Conservation (phyloP, 345 rosid species). For the Streptanthus diversifolius region DNA sequence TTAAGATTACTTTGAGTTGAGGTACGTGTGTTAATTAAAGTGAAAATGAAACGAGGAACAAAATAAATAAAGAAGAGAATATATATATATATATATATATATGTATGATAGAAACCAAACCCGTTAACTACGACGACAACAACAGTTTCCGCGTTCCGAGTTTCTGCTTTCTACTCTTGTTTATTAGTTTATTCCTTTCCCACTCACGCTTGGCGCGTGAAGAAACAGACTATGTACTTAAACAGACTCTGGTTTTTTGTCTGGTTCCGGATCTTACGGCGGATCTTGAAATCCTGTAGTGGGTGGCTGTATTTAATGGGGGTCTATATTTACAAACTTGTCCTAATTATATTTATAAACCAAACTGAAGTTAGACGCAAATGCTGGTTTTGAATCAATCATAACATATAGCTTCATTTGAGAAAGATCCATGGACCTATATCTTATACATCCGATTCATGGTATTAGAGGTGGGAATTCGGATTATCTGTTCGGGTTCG, state of each 20-base stretch:
- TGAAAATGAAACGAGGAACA: background rate
- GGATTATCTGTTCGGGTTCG: too few relatives aligned
- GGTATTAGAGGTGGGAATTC: too few relatives aligned
- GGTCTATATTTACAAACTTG: background rate
- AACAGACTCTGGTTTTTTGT: background rate
- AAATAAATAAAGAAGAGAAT: too few relatives aligned
- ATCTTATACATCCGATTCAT: background rate
- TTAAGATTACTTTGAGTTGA: background rate
- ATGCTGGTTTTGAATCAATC: background rate
- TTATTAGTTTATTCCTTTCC: constrained; percentile 21
- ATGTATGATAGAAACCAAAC: too few relatives aligned
- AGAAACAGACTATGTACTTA: background rate
- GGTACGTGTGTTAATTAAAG: background rate
- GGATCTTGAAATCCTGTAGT: background rate
- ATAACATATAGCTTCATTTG: background rate
- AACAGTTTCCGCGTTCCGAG: constrained; percentile 23
- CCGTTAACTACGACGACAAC: constrained; percentile 26
- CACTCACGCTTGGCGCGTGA: constrained; percentile 20
- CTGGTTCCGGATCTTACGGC: constrained; percentile 20
- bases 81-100: too few relatives aligned
- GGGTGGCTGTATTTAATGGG: background rate
- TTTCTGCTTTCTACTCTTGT: constrained; percentile 6
- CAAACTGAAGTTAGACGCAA: too few relatives aligned
- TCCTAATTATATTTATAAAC: background rate
- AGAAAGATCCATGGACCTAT: background rate